Evolutionary conservation across 352 stramenopile genomes (phyloP).

Genomic region (Phytophthora capsici): DNA sequence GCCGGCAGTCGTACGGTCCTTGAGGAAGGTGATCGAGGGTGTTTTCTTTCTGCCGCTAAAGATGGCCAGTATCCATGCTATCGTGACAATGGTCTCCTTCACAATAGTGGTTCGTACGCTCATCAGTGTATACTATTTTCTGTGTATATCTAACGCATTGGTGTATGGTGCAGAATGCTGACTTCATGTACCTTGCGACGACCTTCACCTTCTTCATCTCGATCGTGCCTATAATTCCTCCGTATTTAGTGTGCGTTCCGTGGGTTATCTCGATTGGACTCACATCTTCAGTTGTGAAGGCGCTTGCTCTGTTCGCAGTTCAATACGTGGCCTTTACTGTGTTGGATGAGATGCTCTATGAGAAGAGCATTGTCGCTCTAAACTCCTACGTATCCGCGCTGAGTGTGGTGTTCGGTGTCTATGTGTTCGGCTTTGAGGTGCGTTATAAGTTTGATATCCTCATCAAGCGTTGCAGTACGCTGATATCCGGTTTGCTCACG

Average conservation of each 20-base stretch:
- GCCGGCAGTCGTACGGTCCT: slow-evolving; percentile 69
- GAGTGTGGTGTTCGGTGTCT: slow-evolving; percentile 87
- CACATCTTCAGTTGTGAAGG: slow-evolving; percentile 84
- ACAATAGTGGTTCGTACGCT: slow-evolving; percentile 71
- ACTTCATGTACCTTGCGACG: slow-evolving; percentile 88
- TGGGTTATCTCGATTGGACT: slow-evolving; percentile 84
- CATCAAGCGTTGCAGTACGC: neutral
- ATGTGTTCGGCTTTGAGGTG: slow-evolving; percentile 89
- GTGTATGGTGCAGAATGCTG: slow-evolving; percentile 62
- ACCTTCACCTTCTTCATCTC: slow-evolving; percentile 90
- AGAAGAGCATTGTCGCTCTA: slow-evolving; percentile 86
- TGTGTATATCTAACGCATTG: neutral
- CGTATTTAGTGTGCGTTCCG: slow-evolving; percentile 85
- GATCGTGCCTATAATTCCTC: slow-evolving; percentile 87
- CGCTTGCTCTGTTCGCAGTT: slow-evolving; percentile 76
- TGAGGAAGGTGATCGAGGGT: slow-evolving; percentile 84
- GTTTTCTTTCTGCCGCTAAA: slow-evolving; percentile 90
- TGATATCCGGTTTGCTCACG: slow-evolving; percentile 4
- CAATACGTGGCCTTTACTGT: slow-evolving; percentile 88
- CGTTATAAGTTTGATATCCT: neutral
- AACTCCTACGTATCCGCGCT: slow-evolving; percentile 89
- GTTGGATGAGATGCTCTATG: slow-evolving; percentile 89
- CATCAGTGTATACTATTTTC: neutral
- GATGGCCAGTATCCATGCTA: slow-evolving; percentile 88
- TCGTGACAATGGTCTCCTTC: slow-evolving; percentile 90